These are phyloP conservation scores for Candida coquimbonensis DNA, from an alignment of 805 yeast genomes.

Conservation along the genomic window DNA sequence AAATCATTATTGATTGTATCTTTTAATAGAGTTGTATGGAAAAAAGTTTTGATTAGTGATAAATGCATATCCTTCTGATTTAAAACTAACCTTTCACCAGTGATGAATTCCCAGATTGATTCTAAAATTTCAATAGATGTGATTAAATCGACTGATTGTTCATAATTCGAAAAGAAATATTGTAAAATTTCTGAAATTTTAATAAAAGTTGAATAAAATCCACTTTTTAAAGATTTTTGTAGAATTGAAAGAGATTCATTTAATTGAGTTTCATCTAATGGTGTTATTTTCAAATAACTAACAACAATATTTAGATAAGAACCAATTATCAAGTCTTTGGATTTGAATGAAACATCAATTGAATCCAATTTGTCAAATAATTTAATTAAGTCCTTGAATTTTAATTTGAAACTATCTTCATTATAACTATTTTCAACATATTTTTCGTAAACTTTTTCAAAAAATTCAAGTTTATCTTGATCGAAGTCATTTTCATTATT, in stretches of 20 bases:
- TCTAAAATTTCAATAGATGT: conserved; percentile 29
- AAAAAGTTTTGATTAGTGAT: conserved; percentile 42
- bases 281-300: conserved; percentile 15
- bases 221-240: conserved; percentile 10
- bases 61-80: conserved; percentile 61
- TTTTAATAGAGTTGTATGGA: conserved; percentile 34
- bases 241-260: conserved; percentile 12
- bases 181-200: conserved; percentile 13
- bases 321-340: conserved; percentile 25
- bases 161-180: conserved; percentile 13
- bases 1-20: conserved; percentile 27
- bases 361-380: conserved; percentile 1
- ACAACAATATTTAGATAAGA: conserved; percentile 21
- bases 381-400: conserved; percentile 10
- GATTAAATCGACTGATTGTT: conserved; percentile 12
- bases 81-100: conserved; percentile 52
- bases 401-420: conserved; percentile 1
- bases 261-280: conserved; percentile 16
- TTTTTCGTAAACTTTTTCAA: conserved; percentile 18
- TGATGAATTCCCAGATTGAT: conserved; percentile 52
- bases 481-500: conserved; percentile 10
- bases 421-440: conserved; percentile 9
- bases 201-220: conserved; percentile 9
- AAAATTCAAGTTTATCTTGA: conserved; percentile 24
- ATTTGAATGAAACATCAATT: conserved; percentile 17